Evolutionary conservation across 352 stramenopile species (phyloP).

Genomic region (Pythium folliculosum): DNA sequence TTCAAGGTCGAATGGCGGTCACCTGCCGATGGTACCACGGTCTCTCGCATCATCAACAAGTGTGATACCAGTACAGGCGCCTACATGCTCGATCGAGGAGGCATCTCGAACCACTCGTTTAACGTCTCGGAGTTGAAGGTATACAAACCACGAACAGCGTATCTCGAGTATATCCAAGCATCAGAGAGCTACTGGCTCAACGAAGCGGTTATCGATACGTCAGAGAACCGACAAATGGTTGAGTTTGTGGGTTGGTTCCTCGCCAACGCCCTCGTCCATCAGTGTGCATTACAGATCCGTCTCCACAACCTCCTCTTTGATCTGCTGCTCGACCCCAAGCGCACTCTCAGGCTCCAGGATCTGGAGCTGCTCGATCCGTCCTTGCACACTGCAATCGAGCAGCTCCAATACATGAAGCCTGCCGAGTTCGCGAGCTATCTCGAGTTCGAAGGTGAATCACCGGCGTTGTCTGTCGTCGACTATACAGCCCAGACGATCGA

Average conservation of each 20-base stretch:
- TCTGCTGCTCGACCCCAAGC: constrained; percentile 39
- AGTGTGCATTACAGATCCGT: constrained; percentile 28
- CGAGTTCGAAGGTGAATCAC: constrained; percentile 50
- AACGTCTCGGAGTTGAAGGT: constrained; percentile 41
- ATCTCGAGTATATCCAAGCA: constrained; percentile 60
- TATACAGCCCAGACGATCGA: constrained; percentile 53
- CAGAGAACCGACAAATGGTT: constrained; percentile 38
- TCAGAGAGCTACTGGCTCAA: constrained; percentile 73
- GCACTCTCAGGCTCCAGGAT: constrained; percentile 47
- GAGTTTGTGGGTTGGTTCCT: constrained; percentile 69
- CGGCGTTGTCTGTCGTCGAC: constrained; percentile 39
- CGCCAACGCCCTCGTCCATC: constrained; percentile 50
- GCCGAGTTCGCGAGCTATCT: constrained; percentile 55
- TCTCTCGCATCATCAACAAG: constrained; percentile 55
- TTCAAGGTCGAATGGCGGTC: constrained; percentile 47
- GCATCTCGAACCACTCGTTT: constrained; percentile 41
- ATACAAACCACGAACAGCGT: constrained; percentile 38
- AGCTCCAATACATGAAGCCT: constrained; percentile 49
- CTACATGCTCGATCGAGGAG: constrained; percentile 53
- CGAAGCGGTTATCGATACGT: constrained; percentile 35
- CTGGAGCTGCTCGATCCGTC: constrained; percentile 44
- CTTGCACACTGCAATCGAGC: constrained; percentile 45
- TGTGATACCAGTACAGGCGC: constrained; percentile 30
- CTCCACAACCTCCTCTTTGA: constrained; percentile 57
- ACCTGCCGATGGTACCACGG: constrained; percentile 31